Evolutionary conservation across 1,139 yeast genomes (phyloP), one percentile per base, ranked within the genome.

Genomic region (Debaryomyces subglobosus): DNA sequence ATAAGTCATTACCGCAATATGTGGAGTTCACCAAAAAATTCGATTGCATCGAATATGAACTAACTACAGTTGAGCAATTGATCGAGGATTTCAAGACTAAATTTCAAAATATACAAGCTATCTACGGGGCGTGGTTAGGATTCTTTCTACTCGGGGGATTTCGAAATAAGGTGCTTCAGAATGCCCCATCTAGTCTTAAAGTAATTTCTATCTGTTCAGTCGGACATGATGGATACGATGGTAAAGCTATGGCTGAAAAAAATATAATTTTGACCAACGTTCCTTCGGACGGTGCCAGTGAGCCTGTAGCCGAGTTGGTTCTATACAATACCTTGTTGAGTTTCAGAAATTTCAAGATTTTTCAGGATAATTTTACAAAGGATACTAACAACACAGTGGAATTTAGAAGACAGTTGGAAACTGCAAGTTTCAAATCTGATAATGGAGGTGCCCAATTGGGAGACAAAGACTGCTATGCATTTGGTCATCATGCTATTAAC

Each of bases 251-350:
- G 69, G 57, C 60, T 13, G 65, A 68, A 23, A 71, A 70, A 45
- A 78, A 77, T n/a, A 79, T 88, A 34, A 59, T 68, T 4, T 71
- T 88, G 49, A 82, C 89, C 53, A 85, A 89, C 63, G 84, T 83
- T 16, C 90, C 91, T 0, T 78, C 86, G 4, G 68, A 74, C 39
- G 82, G 71, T 21, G 78, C 89, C 0, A 80, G 86, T 3, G 80
- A 74, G 44, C 88, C 89, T 10, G 96, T 89, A n/a, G 90, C 95
- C 1, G 96, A 89, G 57, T 66, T 84, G 51, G 95, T 85, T 0
- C 67, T 87, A 43, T 79, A 74, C 59, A 74, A 85, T 56, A 68
- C 89, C 0, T 65, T 88, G 51, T 72, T 81, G 34, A 78, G 85
- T 29, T 86, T 85, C 67, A 74, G 96, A 54, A 77, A 79, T 67